Conservation (phyloP, 2,329 filamentous ascomycete genomes). For the Stemphylium lycopersici region DNA sequence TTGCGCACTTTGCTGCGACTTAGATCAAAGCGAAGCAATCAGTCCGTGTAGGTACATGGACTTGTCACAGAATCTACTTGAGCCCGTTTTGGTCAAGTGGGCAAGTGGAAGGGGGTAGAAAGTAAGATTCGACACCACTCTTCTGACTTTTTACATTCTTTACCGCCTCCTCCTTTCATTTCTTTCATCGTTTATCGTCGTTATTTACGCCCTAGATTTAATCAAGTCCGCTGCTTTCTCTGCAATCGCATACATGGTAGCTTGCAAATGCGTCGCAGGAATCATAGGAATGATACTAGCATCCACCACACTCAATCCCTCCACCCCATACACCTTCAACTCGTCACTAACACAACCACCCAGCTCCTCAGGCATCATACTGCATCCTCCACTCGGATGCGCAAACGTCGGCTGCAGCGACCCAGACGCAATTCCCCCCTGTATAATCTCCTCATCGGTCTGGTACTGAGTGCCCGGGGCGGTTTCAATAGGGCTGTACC, state of each 20-base stretch:
- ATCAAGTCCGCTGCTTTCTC: slow-evolving; percentile 10
- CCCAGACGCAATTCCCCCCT: not conserved
- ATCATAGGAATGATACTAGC: slow-evolving; percentile 30
- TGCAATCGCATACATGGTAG: slow-evolving; percentile 16
- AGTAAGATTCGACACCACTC: not conserved
- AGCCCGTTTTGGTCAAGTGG: slow-evolving; percentile 5
- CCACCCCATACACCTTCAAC: slow-evolving; percentile 27
- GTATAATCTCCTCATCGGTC: slow-evolving; percentile 22
- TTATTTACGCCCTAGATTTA: not conserved
- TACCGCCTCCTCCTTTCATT: too few species aligned
- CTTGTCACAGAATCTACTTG: slow-evolving; percentile 1
- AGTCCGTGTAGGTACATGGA: too few species aligned
- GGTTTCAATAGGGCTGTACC: slow-evolving; percentile 35
- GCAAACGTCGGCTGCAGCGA: slow-evolving; percentile 18
- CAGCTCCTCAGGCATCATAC: slow-evolving; percentile 29
- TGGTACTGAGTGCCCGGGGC: slow-evolving; percentile 25
- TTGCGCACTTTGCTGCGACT: too few species aligned
- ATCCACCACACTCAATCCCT: slow-evolving; percentile 32
- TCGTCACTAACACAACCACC: slow-evolving; percentile 24
- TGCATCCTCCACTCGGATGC: slow-evolving; percentile 22
- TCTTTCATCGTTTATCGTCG: not conserved
- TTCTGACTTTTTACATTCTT: not conserved
- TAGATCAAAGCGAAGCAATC: too few species aligned
- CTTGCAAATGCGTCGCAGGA: slow-evolving; percentile 26
- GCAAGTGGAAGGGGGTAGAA: not conserved